Evolutionary conservation across 1,139 yeast genomes (phyloP).

Genomic region (Zygosaccharomyces sapae): DNA sequence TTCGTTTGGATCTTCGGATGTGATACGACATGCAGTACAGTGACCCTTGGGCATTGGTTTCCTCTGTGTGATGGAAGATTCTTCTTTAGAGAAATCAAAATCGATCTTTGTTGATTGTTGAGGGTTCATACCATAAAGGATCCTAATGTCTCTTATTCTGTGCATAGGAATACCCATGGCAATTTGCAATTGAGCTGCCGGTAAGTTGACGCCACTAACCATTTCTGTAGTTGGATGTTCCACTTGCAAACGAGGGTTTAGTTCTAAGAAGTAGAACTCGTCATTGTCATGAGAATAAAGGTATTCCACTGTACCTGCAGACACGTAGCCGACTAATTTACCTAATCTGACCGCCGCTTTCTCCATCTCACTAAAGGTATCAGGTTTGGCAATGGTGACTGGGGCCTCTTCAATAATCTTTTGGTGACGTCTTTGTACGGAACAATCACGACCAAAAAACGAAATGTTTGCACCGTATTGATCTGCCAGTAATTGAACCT

Average conservation of each 20-base stretch:
- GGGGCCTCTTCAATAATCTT: constrained; percentile 97
- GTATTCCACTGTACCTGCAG: constrained; percentile 98
- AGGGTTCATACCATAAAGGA: constrained; percentile 93
- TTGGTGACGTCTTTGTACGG: constrained; percentile 96
- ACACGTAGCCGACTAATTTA: constrained; percentile 91
- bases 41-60: constrained; percentile 95
- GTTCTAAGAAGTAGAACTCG: constrained; percentile 90
- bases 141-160: constrained; percentile 86
- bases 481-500: constrained; percentile 91
- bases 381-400: constrained; percentile 83
- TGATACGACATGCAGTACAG: constrained; percentile 97
- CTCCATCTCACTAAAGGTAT: constrained; percentile 88
- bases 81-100: constrained; percentile 76
- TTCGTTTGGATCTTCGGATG: constrained; percentile 98
- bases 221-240: constrained; percentile 99
- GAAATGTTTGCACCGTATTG: constrained; percentile 94
- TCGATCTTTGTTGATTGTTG: constrained; percentile 87
- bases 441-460: constrained; percentile 92
- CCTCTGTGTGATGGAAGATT: constrained; percentile 73
- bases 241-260: constrained; percentile 96
- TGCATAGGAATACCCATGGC: constrained; percentile 99
- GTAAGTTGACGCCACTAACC: constrained; percentile 97
- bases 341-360: constrained; percentile 96
- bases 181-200: constrained; percentile 96
- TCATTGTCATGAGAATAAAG: constrained; percentile 90